Conservation (phyloP, 192 early-diverging fungal species). For the Podila horticola region DNA sequence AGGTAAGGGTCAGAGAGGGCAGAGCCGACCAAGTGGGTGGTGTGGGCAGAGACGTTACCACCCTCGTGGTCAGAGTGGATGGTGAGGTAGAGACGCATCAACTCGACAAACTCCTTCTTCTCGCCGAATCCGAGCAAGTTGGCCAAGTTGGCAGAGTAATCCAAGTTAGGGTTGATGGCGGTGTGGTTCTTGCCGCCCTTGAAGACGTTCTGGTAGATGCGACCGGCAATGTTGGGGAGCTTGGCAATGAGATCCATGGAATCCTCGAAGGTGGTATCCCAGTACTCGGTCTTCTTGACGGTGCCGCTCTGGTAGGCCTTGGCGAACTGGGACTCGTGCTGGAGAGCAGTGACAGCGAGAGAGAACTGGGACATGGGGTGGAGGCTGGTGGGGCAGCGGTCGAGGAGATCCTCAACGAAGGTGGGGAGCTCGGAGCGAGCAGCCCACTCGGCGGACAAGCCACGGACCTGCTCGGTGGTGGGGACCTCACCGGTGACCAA, state of each 20-base stretch:
- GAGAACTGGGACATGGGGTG: slow-evolving; percentile 99
- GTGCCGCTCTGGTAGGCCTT: slow-evolving; percentile 92
- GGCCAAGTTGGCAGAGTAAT: slow-evolving; percentile 96
- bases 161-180: slow-evolving; percentile 82
- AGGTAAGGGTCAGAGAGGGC: slow-evolving; percentile 93
- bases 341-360: slow-evolving; percentile 96
- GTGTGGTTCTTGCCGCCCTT: slow-evolving; percentile 95
- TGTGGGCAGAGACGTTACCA: slow-evolving; percentile 98
- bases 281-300: slow-evolving; percentile 94
- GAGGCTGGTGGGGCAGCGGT: slow-evolving; percentile 98
- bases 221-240: slow-evolving; percentile 92
- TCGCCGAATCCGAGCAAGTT: slow-evolving; percentile 90
- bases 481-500: slow-evolving; percentile 98
- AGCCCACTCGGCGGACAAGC: slow-evolving; percentile 95
- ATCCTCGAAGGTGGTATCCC: slow-evolving; percentile 94
- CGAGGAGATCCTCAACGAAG: slow-evolving; percentile 97
- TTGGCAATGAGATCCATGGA: slow-evolving; percentile 97
- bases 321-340: slow-evolving; percentile 96
- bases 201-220: slow-evolving; percentile 98
- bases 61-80: slow-evolving; percentile 99
- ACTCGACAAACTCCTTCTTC: slow-evolving; percentile 89
- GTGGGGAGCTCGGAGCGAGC: slow-evolving; percentile 90
- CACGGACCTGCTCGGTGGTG: slow-evolving; percentile 89
- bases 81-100: slow-evolving; percentile 97
- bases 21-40: slow-evolving; percentile 69